phyloP scores from a whole-genome alignment of 2,329 filamentous ascomycete species.

The Davidsoniella australis region DNA sequence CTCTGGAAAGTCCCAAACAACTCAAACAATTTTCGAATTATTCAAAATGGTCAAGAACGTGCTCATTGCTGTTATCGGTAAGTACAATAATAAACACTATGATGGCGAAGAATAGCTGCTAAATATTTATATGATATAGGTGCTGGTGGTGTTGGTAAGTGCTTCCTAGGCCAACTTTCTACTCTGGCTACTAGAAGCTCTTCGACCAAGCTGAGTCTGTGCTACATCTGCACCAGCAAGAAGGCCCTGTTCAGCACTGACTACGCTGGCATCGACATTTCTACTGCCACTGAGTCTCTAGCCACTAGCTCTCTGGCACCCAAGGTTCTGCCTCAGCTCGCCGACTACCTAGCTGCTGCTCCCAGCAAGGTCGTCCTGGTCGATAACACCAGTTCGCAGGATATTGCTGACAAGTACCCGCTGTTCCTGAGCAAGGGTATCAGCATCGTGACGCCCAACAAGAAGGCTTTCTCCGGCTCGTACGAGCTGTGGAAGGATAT shows the following conservation, averaged over 20 bases:
- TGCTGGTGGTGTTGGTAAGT: slow-evolving; percentile 81
- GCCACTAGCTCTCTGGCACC: slow-evolving; percentile 46
- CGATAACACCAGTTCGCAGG: slow-evolving; percentile 88
- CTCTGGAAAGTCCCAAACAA: not conserved
- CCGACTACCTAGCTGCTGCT: slow-evolving; percentile 60
- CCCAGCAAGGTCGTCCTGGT: slow-evolving; percentile 69
- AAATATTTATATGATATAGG: slow-evolving; percentile 33
- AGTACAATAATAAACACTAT: slow-evolving; percentile 1
- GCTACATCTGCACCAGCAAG: slow-evolving; percentile 73
- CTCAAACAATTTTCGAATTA: not conserved
- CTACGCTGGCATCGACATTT: slow-evolving; percentile 50
- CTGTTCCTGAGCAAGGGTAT: slow-evolving; percentile 64
- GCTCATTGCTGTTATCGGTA: slow-evolving; percentile 36
- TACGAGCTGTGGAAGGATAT: slow-evolving; percentile 76
- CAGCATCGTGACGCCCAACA: slow-evolving; percentile 90
- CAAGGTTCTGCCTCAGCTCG: slow-evolving; percentile 50
- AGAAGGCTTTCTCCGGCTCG: slow-evolving; percentile 84
- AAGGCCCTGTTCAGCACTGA: slow-evolving; percentile 62
- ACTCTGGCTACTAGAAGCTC: slow-evolving; percentile 47
- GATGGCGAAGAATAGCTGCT: not conserved
- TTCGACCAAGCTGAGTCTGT: slow-evolving; percentile 54
- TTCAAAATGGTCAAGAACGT: slow-evolving; percentile 24
- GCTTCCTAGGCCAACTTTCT: slow-evolving; percentile 71
- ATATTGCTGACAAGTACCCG: slow-evolving; percentile 71
- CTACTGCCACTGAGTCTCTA: slow-evolving; percentile 44